These are phyloP conservation scores for Alternaria gaisen DNA, from an alignment of 2,329 filamentous ascomycete genomes.

Conservation along the genomic window DNA sequence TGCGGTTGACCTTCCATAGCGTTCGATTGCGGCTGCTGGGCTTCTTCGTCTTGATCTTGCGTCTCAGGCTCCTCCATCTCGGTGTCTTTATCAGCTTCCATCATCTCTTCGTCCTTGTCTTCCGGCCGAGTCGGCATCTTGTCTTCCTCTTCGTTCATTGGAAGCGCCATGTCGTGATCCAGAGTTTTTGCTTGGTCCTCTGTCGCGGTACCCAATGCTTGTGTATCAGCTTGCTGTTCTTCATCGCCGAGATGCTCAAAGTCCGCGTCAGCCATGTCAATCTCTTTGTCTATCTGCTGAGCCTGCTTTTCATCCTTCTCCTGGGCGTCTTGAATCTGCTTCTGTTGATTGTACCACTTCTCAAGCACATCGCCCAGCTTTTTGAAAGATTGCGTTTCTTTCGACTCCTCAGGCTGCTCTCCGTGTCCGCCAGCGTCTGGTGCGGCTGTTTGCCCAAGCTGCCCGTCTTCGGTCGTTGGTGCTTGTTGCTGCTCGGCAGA, in stretches of 20 bases:
- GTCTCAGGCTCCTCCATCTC: slow-evolving; percentile 55
- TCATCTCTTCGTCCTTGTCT: slow-evolving; percentile 39
- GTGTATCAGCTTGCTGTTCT: slow-evolving; percentile 80
- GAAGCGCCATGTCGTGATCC: slow-evolving; percentile 88
- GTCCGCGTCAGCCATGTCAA: slow-evolving; percentile 80
- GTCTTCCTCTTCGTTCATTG: slow-evolving; percentile 65
- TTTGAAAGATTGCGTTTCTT: slow-evolving; percentile 79
- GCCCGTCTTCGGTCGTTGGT: slow-evolving; percentile 70
- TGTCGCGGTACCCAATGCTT: slow-evolving; percentile 87
- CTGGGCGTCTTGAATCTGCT: slow-evolving; percentile 69
- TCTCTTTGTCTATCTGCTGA: slow-evolving; percentile 60
- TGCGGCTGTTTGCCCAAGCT: slow-evolving; percentile 47
- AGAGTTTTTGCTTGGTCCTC: slow-evolving; percentile 87
- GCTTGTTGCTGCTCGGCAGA: slow-evolving; percentile 70
- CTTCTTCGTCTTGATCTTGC: slow-evolving; percentile 35
- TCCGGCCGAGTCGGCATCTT: slow-evolving; percentile 45
- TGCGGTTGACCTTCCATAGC: slow-evolving; percentile 50
- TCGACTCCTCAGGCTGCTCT: slow-evolving; percentile 52
- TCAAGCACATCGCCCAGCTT: slow-evolving; percentile 93
- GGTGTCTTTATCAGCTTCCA: slow-evolving; percentile 46
- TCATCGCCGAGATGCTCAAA: slow-evolving; percentile 94
- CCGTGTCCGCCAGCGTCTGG: slow-evolving; percentile 49
- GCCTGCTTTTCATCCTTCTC: slow-evolving; percentile 63
- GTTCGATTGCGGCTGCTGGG: slow-evolving; percentile 37
- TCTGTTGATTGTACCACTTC: slow-evolving; percentile 88